Percentiles rank a stretch among this genome's conserved stretches.
Conservation (phyloP, 2,329 filamentous ascomycete species). For the Xylaria arbuscula region DNA sequence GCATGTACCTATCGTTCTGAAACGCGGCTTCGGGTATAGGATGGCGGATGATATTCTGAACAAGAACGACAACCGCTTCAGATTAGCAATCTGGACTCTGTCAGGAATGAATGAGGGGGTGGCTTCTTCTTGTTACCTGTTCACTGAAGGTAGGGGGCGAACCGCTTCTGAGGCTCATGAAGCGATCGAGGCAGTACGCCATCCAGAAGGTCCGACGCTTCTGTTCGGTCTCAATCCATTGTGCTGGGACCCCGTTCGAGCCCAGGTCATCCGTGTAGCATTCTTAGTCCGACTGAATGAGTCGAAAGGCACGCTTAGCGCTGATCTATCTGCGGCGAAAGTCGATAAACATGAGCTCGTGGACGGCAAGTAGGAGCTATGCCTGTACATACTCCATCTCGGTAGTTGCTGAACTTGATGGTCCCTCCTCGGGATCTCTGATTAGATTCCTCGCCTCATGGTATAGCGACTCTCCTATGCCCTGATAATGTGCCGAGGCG, state of each 20-base stretch:
- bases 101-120: neutral
- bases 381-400: conserved; percentile 51
- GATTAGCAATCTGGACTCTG: conserved; percentile 16
- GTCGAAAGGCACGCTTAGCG: conserved; percentile 52
- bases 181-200: conserved; percentile 53
- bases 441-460: conserved; percentile 18
- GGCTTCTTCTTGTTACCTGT: conserved; percentile 34
- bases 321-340: conserved; percentile 53
- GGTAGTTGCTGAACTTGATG: neutral
- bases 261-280: conserved; percentile 50
- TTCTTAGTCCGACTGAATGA: conserved; percentile 52
- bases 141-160: conserved; percentile 51
- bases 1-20: conserved; percentile 48
- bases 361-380: conserved; percentile 52
- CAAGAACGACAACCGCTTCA: neutral
- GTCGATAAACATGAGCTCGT: conserved; percentile 52
- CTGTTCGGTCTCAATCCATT: conserved; percentile 51
- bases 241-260: conserved; percentile 20
- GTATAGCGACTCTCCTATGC: conserved; percentile 27
- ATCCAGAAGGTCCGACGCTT: conserved; percentile 55
- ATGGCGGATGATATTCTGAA: conserved; percentile 51
- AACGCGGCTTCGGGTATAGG: conserved; percentile 52
- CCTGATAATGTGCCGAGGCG: conserved; percentile 25
- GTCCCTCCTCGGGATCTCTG: conserved; percentile 13
- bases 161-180: conserved; percentile 29